phyloP scores from a whole-genome alignment of 441 rosid genomes.

The Raphanus hybrid region DNA sequence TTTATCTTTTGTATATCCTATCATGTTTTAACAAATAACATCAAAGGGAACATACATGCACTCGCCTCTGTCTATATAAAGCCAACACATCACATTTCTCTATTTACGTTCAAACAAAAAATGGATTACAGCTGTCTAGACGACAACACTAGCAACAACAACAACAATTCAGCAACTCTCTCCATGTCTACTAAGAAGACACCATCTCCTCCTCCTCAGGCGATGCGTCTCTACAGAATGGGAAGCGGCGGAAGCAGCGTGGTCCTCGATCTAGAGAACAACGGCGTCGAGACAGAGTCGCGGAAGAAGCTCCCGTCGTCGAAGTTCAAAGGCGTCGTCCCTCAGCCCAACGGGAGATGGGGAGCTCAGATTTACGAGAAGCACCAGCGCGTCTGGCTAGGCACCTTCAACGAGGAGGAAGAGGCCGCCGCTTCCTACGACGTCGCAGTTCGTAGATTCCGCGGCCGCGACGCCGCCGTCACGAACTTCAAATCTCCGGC shows the following conservation, averaged over 20 bases:
- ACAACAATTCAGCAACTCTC: slow-evolving; percentile 48
- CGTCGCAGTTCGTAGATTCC: slow-evolving; percentile 79
- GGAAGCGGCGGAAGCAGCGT: slow-evolving; percentile 71
- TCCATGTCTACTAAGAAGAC: slow-evolving; percentile 32
- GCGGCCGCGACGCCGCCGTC: slow-evolving; percentile 88
- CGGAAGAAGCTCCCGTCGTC: slow-evolving; percentile 89
- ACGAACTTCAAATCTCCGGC: slow-evolving; percentile 59
- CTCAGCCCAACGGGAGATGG: slow-evolving; percentile 97
- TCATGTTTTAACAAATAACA: slow-evolving; percentile 11
- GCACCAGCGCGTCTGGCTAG: slow-evolving; percentile 93
- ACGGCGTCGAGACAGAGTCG: slow-evolving; percentile 82
- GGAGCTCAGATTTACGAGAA: slow-evolving; percentile 99
- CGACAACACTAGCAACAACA: slow-evolving; percentile 55
- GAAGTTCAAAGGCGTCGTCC: slow-evolving; percentile 88
- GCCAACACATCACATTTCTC: slow-evolving; percentile 29
- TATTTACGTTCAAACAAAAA: slow-evolving; percentile 20
- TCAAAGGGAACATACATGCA: slow-evolving; percentile 36
- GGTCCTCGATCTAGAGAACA: slow-evolving; percentile 55
- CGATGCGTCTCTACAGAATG: slow-evolving; percentile 61
- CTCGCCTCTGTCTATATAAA: slow-evolving; percentile 18
- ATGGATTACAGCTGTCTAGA: slow-evolving; percentile 76
- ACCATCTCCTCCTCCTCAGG: slow-evolving; percentile 40
- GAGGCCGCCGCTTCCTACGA: slow-evolving; percentile 86
- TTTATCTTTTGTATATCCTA: slow-evolving; percentile 1
- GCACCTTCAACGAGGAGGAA: slow-evolving; percentile 86